Evolutionary conservation across 23 red algal species (phyloP), one percentile per base, ranked within the genome.

Genomic region (Gracilariopsis chorda): DNA sequence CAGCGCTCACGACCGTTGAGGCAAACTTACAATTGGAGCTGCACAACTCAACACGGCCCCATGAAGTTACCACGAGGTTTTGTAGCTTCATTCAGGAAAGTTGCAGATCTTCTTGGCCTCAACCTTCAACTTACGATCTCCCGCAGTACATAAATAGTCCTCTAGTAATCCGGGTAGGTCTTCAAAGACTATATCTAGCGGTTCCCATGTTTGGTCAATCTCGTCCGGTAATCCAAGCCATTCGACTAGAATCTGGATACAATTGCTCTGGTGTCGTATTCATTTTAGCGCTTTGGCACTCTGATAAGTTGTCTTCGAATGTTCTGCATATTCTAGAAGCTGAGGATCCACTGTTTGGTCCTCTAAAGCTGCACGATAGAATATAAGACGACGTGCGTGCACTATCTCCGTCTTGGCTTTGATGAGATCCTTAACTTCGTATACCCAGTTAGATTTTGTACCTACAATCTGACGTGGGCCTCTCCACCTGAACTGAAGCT

Each of bases 121-220:
- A 6, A 57, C 17, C 75, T 57, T 24, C 13, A 55, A 17, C 12
- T 57, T 53, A 4, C 33, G 43, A 19, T 80, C 60, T 21, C 60
- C 60, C 16, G 21, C 29, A 36, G 77, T 61, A 32, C 53, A 32
- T 29, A 84, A 39, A 51, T 65, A 84, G 40, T 65, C 10, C 46
- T 71, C 33, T 4, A 86, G 39, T 6, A 86, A 24, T 19, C 62
- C 82, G 29, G 82, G 82, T 49, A 86, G 23, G 37, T 86, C 58
- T 32, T 86, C 82, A 11, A 3, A 3, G 3, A 86, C 34, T 12
- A 6, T 86, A 10, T 17, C 29, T 4, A 86, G 60, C 9, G 82
- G 82, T 36, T 86, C 82, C 82, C 82, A 71, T 2, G 82, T 86
- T 9, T 33, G 60, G 35, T 71, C 82, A 11, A 61, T 25, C 5